Conservation (phyloP, 2,329 filamentous ascomycete species). For the Colletotrichum simmondsii region DNA sequence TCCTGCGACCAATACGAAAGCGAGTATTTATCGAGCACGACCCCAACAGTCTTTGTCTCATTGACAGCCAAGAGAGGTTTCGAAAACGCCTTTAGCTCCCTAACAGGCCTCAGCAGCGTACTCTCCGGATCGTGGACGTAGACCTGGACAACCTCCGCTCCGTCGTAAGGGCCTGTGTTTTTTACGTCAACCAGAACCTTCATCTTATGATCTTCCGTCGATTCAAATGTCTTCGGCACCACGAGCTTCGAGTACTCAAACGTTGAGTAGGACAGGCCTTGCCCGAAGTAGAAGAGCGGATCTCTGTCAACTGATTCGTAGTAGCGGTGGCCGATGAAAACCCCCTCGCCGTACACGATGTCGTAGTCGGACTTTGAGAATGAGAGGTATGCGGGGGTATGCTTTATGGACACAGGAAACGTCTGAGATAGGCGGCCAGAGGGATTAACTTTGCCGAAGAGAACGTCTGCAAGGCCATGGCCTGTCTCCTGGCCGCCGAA, state of each 20-base stretch:
- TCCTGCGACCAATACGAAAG: constrained; percentile 76
- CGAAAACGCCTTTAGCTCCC: constrained; percentile 73
- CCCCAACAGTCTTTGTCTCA: constrained; percentile 66
- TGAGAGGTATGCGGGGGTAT: constrained; percentile 82
- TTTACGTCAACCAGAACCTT: constrained; percentile 36
- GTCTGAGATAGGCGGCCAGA: constrained; percentile 79
- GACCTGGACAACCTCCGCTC: constrained; percentile 60
- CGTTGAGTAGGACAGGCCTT: constrained; percentile 81
- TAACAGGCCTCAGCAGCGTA: constrained; percentile 63
- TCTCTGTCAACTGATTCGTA: constrained; percentile 77
- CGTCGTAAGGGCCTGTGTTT: constrained; percentile 23
- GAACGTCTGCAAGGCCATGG: constrained; percentile 81
- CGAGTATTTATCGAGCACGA: constrained; percentile 44
- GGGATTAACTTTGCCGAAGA: constrained; percentile 80
- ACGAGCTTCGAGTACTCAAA: constrained; percentile 67
- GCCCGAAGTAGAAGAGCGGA: constrained; percentile 81
- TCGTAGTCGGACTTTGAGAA: constrained; percentile 77
- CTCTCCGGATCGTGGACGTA: constrained; percentile 59
- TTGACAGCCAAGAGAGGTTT: constrained; percentile 73
- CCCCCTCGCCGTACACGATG: constrained; percentile 81
- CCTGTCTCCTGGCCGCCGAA: constrained; percentile 90
- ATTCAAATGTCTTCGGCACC: constrained; percentile 48
- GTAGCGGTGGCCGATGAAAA: constrained; percentile 85
- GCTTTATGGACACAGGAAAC: constrained; percentile 74
- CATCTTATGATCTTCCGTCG: constrained; percentile 53